Percentiles rank a stretch among this genome's conserved stretches.
Evolutionary conservation across 176 grass and related monocot species (phyloP).

Genomic region (Carex parvula): DNA sequence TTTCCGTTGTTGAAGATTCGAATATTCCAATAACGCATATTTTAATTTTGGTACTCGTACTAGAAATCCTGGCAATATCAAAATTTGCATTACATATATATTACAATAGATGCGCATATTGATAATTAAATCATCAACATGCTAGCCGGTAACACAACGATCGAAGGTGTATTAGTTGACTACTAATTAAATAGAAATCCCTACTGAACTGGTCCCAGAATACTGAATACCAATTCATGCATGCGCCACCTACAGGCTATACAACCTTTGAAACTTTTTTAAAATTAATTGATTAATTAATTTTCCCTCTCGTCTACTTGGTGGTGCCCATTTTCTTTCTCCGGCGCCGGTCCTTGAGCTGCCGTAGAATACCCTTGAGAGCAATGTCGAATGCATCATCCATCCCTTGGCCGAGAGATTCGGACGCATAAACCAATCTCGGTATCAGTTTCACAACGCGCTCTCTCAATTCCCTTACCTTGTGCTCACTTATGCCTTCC

Average conservation of each 20-base stretch:
- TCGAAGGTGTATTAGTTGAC: neutral
- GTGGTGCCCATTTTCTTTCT: neutral
- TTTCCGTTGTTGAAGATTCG: too few species aligned
- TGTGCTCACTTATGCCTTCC: constrained; percentile 18
- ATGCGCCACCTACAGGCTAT: too few species aligned
- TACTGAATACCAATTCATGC: neutral
- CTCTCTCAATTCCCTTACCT: constrained; percentile 17
- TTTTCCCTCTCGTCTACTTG: neutral
- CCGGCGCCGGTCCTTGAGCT: constrained; percentile 14
- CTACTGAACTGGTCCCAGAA: neutral
- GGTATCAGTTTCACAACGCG: constrained; percentile 17
- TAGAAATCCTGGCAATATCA: too few species aligned
- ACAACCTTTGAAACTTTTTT: neutral
- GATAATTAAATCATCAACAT: neutral
- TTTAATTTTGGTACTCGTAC: too few species aligned
- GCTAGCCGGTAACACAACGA: neutral
- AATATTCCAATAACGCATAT: too few species aligned
- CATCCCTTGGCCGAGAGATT: neutral
- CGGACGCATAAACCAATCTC: constrained; percentile 16
- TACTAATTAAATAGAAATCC: neutral
- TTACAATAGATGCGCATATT: neutral
- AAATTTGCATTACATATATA: neutral
- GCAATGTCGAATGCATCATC: constrained; percentile 23
- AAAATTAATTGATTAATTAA: neutral
- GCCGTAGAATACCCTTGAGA: neutral